phyloP scores from a whole-genome alignment of 805 yeast species.

The Kuraishia borneana region DNA sequence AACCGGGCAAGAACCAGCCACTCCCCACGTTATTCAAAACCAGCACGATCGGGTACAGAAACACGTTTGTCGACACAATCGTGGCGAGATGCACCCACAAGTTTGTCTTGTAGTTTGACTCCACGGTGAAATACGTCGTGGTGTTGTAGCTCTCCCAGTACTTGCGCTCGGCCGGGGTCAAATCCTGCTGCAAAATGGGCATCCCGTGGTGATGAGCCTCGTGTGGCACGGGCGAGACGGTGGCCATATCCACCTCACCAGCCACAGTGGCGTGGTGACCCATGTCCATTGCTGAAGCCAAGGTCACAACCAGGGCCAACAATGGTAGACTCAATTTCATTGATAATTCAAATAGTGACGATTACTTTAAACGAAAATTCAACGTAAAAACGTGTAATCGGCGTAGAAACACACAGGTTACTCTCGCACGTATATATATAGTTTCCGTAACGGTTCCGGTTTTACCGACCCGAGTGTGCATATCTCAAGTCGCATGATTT shows the following conservation, averaged over 20 bases:
- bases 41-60: conserved; percentile 59
- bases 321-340: background rate
- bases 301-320: background rate
- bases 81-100: conserved; percentile 44
- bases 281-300: conserved; percentile 10
- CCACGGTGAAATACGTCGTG: conserved; percentile 57
- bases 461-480: too few relatives aligned
- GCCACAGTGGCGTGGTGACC: conserved; percentile 13
- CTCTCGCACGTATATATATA: too few relatives aligned
- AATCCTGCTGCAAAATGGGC: conserved; percentile 58
- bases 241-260: conserved; percentile 4
- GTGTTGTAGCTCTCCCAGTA: conserved; percentile 78
- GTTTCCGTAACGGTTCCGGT: too few relatives aligned
- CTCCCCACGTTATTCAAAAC: conserved; percentile 51
- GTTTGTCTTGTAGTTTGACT: conserved; percentile 35
- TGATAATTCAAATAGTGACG: background rate
- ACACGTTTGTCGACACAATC: conserved; percentile 29
- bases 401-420: too few relatives aligned
- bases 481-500: too few relatives aligned
- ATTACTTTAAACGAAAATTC: background rate
- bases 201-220: conserved; percentile 51
- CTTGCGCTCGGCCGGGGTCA: conserved; percentile 59
- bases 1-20: conserved; percentile 44
- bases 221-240: conserved; percentile 32
- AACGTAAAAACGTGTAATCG: too few relatives aligned